phyloP scores from a whole-genome alignment of 306 rosid genomes.

The Carpinus fangiana region DNA sequence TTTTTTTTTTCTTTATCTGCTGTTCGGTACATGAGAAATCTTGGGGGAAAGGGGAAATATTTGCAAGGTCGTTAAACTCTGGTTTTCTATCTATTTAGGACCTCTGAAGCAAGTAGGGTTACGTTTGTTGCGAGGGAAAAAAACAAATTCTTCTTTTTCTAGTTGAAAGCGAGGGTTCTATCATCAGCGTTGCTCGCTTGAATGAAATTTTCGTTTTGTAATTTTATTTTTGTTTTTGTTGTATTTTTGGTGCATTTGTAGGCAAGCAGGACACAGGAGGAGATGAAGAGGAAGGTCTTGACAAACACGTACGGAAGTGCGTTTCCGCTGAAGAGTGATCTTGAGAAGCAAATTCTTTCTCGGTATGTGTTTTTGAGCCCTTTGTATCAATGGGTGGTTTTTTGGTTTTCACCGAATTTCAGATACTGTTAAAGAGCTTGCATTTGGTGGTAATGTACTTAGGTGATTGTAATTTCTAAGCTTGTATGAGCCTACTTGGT shows the following conservation, averaged over 20 bases:
- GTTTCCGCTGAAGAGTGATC: constrained; percentile 77
- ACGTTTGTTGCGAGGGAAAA: not conserved
- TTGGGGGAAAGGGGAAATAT: not conserved
- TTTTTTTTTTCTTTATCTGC: not conserved
- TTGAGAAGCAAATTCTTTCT: constrained; percentile 76
- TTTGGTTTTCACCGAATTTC: not conserved
- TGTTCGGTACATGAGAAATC: constrained; percentile 2
- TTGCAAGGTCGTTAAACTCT: not conserved
- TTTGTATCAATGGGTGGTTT: not conserved
- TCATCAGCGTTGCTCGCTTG: not conserved
- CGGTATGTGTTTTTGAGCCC: constrained; percentile 36
- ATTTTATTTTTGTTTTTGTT: not conserved
- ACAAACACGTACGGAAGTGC: constrained; percentile 70
- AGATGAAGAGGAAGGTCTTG: constrained; percentile 60
- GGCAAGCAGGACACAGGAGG: constrained; percentile 43
- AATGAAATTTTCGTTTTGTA: not conserved
- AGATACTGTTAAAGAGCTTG: not conserved
- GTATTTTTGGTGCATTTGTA: constrained; percentile 11
- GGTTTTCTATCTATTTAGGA: not conserved
- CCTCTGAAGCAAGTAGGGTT: constrained; percentile 22
- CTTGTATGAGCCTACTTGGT: not conserved
- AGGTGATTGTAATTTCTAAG: not conserved
- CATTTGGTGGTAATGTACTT: not conserved
- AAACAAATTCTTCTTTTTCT: not conserved
- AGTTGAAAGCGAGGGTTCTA: not conserved